phyloP scores from a whole-genome alignment of 768 basidiomycete species.

The Lentinus tigrinus region DNA sequence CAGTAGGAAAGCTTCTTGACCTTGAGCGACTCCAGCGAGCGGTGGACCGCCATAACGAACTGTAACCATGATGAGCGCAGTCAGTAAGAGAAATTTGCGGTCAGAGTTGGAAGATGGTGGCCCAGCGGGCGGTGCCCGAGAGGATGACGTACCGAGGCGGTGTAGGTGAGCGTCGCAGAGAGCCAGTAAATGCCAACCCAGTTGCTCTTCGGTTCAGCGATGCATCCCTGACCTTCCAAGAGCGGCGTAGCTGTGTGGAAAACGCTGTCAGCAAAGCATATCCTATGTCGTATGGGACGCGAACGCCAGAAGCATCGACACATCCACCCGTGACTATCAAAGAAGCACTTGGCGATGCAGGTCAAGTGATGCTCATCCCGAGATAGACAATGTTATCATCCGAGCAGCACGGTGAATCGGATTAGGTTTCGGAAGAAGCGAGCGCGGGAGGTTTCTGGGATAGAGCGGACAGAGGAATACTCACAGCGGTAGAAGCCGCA shows the following conservation, averaged over 20 bases:
- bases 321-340: background rate
- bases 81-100: background rate
- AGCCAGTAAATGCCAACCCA: slow-evolving; percentile 91
- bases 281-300: background rate
- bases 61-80: slow-evolving; percentile 21
- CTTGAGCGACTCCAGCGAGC: slow-evolving; percentile 57
- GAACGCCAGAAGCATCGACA: background rate
- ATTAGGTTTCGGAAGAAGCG: background rate
- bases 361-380: background rate
- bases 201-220: slow-evolving; percentile 74
- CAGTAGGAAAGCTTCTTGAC: slow-evolving; percentile 62
- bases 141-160: slow-evolving; percentile 51
- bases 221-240: slow-evolving; percentile 75
- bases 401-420: background rate
- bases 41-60: slow-evolving; percentile 60
- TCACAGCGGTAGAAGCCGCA: slow-evolving; percentile 78
- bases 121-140: slow-evolving; percentile 1
- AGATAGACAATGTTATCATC: background rate
- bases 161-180: slow-evolving; percentile 70
- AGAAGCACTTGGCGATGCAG: background rate
- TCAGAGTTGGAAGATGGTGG: background rate
- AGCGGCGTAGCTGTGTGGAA: slow-evolving; percentile 60
- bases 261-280: background rate
- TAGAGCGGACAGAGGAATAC: slow-evolving; percentile 22
- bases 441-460: background rate